These are phyloP conservation scores for Oxyria digyna DNA, from an alignment of 148 eudicot species.

Conservation along the genomic window DNA sequence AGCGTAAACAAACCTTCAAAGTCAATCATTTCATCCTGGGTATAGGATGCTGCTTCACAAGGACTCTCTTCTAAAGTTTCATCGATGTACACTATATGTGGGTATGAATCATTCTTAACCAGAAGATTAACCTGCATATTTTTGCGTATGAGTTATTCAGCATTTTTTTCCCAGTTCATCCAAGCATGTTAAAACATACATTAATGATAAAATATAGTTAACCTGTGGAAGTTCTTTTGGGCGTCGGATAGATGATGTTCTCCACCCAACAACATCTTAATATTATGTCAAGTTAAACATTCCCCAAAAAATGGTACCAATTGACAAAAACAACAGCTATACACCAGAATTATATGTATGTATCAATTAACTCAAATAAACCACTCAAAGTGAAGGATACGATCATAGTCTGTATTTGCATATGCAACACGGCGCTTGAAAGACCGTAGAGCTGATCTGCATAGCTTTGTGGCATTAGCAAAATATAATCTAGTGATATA, in stretches of 20 bases:
- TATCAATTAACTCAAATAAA: neutral
- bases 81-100: conserved; percentile 58
- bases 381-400: conserved; percentile 44
- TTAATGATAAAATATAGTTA: neutral
- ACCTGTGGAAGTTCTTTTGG: conserved; percentile 72
- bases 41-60: conserved; percentile 18
- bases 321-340: neutral
- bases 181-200: neutral
- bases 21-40: conserved; percentile 26
- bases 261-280: conserved; percentile 85
- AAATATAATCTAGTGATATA: neutral
- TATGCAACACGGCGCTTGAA: conserved; percentile 87
- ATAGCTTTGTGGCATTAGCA: conserved; percentile 13
- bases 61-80: conserved; percentile 17
- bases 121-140: conserved; percentile 46
- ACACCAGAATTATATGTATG: neutral
- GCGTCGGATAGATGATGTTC: conserved; percentile 89
- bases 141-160: neutral
- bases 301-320: neutral
- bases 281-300: conserved; percentile 29
- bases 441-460: conserved; percentile 71
- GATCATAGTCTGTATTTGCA: conserved; percentile 68
- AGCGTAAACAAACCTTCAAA: conserved; percentile 53
- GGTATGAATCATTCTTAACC: conserved; percentile 45
- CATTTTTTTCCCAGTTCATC: neutral